Conservation (phyloP, 139 green algal species). For the Closterium sp. region DNA sequence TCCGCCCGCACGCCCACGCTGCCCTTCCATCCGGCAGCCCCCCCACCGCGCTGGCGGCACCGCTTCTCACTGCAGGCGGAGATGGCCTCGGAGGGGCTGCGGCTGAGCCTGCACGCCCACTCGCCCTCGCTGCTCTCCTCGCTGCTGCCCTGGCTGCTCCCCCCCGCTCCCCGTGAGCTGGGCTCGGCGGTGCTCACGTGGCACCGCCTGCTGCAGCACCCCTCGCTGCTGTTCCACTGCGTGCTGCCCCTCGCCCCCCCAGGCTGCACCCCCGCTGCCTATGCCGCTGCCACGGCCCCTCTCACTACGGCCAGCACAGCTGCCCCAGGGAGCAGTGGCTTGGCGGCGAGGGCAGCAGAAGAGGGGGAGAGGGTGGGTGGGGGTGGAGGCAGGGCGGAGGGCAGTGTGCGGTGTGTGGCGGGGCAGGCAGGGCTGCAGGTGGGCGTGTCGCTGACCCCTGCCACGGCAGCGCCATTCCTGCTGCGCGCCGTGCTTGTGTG, state of each 20-base stretch:
- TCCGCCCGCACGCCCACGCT: background rate
- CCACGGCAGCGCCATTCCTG: background rate
- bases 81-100: background rate
- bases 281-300: background rate
- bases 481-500: background rate
- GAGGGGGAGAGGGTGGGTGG: background rate
- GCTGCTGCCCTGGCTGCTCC: background rate
- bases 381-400: background rate
- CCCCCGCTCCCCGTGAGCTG: background rate
- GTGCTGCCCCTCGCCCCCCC: background rate
- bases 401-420: background rate
- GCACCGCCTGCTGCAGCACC: constrained; percentile 7
- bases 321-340: background rate
- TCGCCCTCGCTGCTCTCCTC: background rate
- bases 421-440: background rate
- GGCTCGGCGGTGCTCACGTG: background rate
- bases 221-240: background rate
- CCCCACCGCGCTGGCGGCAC: constrained; percentile 1
- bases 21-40: background rate
- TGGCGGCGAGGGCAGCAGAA: background rate
- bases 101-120: background rate
- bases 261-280: background rate
- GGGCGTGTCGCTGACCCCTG: background rate
- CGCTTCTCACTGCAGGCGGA: constrained; percentile 9
- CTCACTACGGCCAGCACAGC: background rate